A percentile compares a stretch with the other conserved stretches of the same genome.
These are phyloP conservation scores for Teunomyces tritomae DNA, from an alignment of 805 yeast genomes.

Conservation along the genomic window DNA sequence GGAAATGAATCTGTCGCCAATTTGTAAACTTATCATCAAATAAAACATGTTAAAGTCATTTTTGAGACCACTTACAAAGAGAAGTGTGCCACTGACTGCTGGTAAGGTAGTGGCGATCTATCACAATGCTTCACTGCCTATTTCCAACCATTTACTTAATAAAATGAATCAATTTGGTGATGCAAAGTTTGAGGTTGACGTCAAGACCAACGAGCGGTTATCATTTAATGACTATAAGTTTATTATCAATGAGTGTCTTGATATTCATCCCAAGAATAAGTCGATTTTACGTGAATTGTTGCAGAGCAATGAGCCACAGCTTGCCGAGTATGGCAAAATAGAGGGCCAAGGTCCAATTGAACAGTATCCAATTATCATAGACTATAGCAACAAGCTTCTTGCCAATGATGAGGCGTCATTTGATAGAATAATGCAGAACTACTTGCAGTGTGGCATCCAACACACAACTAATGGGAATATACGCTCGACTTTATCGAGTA, in stretches of 20 bases:
- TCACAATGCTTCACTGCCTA: conserved; percentile 26
- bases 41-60: conserved; percentile 7
- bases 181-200: conserved; percentile 18
- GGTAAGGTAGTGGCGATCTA: conserved; percentile 23
- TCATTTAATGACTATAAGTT: conserved; percentile 25
- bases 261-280: conserved; percentile 37
- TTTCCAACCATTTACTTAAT: conserved; percentile 12
- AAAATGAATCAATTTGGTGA: conserved; percentile 1
- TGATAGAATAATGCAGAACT: conserved; percentile 41
- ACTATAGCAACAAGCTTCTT: conserved; percentile 57
- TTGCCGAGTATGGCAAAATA: conserved; percentile 17
- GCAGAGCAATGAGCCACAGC: conserved; percentile 18
- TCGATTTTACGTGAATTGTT: conserved; percentile 19
- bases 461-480: conserved; percentile 13
- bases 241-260: conserved; percentile 25
- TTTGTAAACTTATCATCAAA: neutral
- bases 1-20: neutral
- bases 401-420: conserved; percentile 50
- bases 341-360: conserved; percentile 4
- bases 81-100: conserved; percentile 1
- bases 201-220: conserved; percentile 16
- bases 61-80: neutral
- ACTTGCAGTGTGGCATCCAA: conserved; percentile 31
- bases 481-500: conserved; percentile 4
- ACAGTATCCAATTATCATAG: conserved; percentile 41